phyloP scores from a whole-genome alignment of 345 rosid species.

The Odontarrhena argentea region DNA sequence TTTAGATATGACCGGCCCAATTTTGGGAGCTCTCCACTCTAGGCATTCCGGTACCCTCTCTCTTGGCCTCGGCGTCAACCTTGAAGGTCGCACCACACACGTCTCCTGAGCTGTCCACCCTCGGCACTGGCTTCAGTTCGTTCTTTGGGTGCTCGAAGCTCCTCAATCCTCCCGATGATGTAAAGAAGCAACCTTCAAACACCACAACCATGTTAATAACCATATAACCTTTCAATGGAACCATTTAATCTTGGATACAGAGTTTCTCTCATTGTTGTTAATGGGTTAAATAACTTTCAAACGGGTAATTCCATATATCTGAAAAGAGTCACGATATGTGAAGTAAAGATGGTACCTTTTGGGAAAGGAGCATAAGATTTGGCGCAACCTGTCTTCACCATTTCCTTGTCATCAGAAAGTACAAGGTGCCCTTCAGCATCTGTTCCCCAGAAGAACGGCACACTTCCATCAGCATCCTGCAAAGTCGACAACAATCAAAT shows the following conservation, averaged over 20 bases:
- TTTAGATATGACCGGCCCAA: conserved; percentile 64
- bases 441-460: conserved; percentile 88
- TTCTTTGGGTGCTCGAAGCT: conserved; percentile 88
- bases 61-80: conserved; percentile 76
- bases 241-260: not conserved
- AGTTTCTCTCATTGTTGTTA: not conserved
- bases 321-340: not conserved
- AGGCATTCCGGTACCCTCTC: conserved; percentile 68
- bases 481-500: not conserved
- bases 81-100: conserved; percentile 79
- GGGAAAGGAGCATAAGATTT: conserved; percentile 75
- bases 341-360: conserved; percentile 56
- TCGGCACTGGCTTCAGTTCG: conserved; percentile 85
- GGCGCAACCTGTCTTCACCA: conserved; percentile 58
- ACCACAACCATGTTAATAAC: conserved; percentile 8
- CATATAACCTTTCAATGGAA: not conserved
- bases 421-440: conserved; percentile 85
- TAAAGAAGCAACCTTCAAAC: conserved; percentile 81
- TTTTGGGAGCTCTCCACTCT: conserved; percentile 90
- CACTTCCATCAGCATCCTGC: conserved; percentile 88
- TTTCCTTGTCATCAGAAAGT: conserved; percentile 52
- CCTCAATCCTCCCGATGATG: conserved; percentile 88
- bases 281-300: not conserved
- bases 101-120: conserved; percentile 90
- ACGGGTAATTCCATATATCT: not conserved